phyloP scores from a whole-genome alignment of 192 early-diverging fungal genomes.

The Backusella tuberculispora region DNA sequence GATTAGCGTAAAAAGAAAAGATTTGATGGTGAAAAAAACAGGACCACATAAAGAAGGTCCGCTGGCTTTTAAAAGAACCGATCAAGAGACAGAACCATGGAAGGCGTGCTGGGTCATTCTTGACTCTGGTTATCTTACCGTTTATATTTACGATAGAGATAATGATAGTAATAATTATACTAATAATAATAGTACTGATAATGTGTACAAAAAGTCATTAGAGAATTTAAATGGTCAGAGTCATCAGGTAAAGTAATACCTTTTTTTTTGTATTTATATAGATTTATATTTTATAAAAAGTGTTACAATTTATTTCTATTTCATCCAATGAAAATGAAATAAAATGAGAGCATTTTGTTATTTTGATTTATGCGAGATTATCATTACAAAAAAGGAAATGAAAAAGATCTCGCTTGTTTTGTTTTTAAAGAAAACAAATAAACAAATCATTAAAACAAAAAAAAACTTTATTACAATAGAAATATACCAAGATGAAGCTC shows the following conservation, averaged over 20 bases:
- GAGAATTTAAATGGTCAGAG: constrained; percentile 4
- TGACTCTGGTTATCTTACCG: constrained; percentile 20
- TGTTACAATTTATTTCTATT: not conserved
- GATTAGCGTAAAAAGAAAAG: constrained; percentile 21
- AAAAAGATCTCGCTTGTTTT: constrained; percentile 17
- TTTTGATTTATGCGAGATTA: constrained; percentile 25
- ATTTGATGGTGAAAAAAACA: constrained; percentile 11
- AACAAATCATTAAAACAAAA: constrained; percentile 7
- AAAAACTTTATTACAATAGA: not conserved
- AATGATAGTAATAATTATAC: not conserved
- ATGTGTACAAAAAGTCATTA: not conserved
- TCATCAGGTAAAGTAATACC: not conserved
- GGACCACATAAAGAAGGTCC: constrained; percentile 30
- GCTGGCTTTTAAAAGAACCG: constrained; percentile 16
- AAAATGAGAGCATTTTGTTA: not conserved
- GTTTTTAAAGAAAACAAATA: not conserved
- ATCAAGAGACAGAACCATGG: constrained; percentile 21
- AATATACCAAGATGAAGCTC: constrained; percentile 7
- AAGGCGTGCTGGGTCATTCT: constrained; percentile 27
- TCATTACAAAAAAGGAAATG: constrained; percentile 27
- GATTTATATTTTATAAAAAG: not conserved
- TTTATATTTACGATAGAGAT: constrained; percentile 10
- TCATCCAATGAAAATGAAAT: constrained; percentile 22
- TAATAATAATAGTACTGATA: too few relatives aligned
- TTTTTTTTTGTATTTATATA: not conserved